Evolutionary conservation across 305 asterid species (phyloP), one percentile per base, ranked within the genome.

Genomic region (Petunia hybrid): DNA sequence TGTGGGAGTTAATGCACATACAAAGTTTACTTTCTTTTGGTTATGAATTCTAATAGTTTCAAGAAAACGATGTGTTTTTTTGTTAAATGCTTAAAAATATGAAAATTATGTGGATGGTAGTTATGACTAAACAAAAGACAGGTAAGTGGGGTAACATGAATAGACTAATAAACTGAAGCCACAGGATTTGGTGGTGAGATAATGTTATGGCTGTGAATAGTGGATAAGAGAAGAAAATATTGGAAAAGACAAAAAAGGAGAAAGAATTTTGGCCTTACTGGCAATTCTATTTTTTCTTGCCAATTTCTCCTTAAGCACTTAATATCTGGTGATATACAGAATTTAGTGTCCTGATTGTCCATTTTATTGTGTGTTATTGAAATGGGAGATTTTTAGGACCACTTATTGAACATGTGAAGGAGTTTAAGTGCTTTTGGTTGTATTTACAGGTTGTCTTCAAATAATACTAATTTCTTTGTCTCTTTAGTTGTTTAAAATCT

Each of bases 141-240:
- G 71, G 51, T 55, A 66, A 55, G 89, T 86, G 88, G 91, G 90
- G 87, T 79, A 82, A 46, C 42, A 14, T 73, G 78, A 73, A 73
- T 51, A 51, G 78, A 36, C 78, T 12, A 73, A 41, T 83, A n/a
- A 88, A 87, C 81, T 64, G 90, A 87, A 90, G 88, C 97, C 97
- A 91, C 97, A 92, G 63, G 82, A 83, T 77, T 39, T 53, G 45
- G 8, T 46, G 63, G 76, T 38, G 46, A 51, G 64, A 73, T 73
- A 79, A 79, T 45, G 64, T 63, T 73, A 41, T 51, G 64, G 78
- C 43, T 73, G 46, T 48, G 48, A 46, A 8, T 38, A 80, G 78
- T 81, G 86, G 94, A 92, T 90, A 87, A 88, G 90, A 63, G 67
- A 62, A 81, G 66, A 65, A 14, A 64, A 46, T 43, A 56, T 62